Base-by-base conservation (phyloP, 495 filamentous ascomycete species). In the Annulohypoxylon maeteangense region DNA sequence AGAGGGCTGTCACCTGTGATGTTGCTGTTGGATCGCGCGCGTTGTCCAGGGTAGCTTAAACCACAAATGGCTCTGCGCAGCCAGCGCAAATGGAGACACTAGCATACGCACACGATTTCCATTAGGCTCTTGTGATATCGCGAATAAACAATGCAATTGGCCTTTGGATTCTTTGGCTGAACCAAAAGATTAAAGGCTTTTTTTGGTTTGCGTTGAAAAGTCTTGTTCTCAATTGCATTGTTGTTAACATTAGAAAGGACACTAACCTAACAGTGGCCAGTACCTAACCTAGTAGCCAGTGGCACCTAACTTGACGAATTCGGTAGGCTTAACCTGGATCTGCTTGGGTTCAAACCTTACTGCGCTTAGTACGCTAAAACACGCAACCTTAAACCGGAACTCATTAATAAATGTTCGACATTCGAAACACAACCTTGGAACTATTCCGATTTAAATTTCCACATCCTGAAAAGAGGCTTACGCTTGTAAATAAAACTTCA, bases 21-120 rank as follows among this genome's bases (percentile, higher is more conserved):
- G 56, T 12, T 34, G 55, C 6, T 34, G 55, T 42, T 27, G 23
- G 60, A 31, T 45, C 12, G 47, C 48, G 60, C 31, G 38, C 22
- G 23, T 47, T 61, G 48, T 68, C 55, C 32, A 68, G 65, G 65
- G 65, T 72, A 72, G 60, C 40, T 63, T n/a, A 27, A 45, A 23
- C 34, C 34, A 57, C 34, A 22, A 25, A 18, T 40, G 34, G 40
- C 64, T 60, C 25, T 51, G 48, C 66, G 42, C 42, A 63, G 12
- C 31, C 44, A 22, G 50, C 56, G 61, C 54, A 56, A 38, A 54
- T 38, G 22, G 38, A 34, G 18, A 16, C 23, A 22, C 29, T 18
- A 47, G 44, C 16, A 55, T 34, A 44, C 12, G 27, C 34, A 45
- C 23, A 54, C n/a, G 32, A 1, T 27, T 36, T 44, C 54, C 20